These are phyloP conservation scores for Pulveroboletus sp. DNA, from an alignment of 768 basidiomycete genomes.

Conservation along the genomic window DNA sequence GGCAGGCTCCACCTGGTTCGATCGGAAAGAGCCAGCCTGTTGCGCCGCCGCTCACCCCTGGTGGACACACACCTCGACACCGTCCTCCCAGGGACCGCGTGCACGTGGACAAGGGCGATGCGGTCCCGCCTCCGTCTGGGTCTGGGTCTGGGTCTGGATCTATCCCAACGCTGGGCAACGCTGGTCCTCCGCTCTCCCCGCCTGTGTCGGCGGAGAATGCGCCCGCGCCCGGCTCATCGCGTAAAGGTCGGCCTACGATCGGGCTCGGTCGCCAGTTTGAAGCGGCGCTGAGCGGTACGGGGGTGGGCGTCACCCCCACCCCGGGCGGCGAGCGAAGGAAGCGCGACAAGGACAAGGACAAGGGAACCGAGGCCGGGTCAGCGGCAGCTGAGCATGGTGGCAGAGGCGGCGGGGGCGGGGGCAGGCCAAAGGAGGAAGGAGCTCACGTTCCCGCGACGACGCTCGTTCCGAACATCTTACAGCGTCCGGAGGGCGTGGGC, in stretches of 20 bases:
- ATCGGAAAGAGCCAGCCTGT: constrained; percentile 2
- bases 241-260: constrained; percentile 54
- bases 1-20: neutral
- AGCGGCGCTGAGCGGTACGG: constrained; percentile 64
- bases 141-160: neutral
- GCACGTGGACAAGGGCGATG: constrained; percentile 10
- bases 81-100: constrained; percentile 20
- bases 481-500: constrained; percentile 20
- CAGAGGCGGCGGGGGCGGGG: constrained; percentile 15
- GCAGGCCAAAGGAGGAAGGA: no score
- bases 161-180: neutral
- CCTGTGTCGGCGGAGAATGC: constrained; percentile 8
- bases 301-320: constrained; percentile 35
- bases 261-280: constrained; percentile 68
- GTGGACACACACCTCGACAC: constrained; percentile 8
- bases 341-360: constrained; percentile 33
- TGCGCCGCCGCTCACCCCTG: constrained; percentile 6
- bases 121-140: neutral
- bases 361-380: no score
- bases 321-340: constrained; percentile 30
- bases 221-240: constrained; percentile 24
- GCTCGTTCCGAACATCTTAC: constrained; percentile 22
- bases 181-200: neutral
- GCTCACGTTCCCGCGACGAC: no score
- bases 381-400: neutral